Evolutionary conservation across 352 stramenopile genomes (phyloP).

Genomic region (Globisporangium camurandrum): DNA sequence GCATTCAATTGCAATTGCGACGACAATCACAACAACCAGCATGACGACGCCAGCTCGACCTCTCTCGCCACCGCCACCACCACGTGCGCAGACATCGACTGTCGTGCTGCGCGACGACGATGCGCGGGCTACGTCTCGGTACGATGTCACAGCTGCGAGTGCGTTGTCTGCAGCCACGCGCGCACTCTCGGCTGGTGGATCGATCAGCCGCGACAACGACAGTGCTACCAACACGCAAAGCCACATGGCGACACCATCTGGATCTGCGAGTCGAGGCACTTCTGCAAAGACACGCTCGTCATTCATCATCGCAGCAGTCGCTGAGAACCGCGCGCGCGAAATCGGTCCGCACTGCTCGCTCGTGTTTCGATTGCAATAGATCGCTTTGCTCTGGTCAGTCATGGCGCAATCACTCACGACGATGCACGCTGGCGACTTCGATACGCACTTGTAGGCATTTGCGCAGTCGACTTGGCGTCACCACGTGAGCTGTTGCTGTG

Average conservation of each 20-base stretch:
- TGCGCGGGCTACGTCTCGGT: background rate
- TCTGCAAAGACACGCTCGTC: slow-evolving; percentile 4
- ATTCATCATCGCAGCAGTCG: slow-evolving; percentile 12
- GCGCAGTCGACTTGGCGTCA: slow-evolving; percentile 58
- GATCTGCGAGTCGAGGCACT: slow-evolving; percentile 3
- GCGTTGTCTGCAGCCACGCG: background rate
- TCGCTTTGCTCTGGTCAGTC: too few species aligned
- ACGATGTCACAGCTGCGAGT: slow-evolving; percentile 10
- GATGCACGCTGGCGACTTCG: background rate
- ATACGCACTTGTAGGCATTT: slow-evolving; percentile 30
- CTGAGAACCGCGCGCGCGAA: slow-evolving; percentile 13
- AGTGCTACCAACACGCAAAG: background rate
- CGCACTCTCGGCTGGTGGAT: background rate
- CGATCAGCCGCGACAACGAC: background rate
- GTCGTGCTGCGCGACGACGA: slow-evolving; percentile 6
- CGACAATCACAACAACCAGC: background rate
- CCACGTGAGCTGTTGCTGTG: slow-evolving; percentile 70
- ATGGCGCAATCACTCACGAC: too few species aligned
- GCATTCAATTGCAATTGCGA: too few species aligned
- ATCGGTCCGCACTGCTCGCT: slow-evolving; percentile 5
- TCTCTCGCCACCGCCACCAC: background rate
- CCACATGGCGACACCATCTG: background rate
- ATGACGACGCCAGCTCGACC: background rate
- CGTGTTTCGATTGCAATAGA: background rate
- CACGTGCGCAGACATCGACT: background rate